phyloP scores from a whole-genome alignment of 345 rosid species.

The Ceriops decandra region DNA sequence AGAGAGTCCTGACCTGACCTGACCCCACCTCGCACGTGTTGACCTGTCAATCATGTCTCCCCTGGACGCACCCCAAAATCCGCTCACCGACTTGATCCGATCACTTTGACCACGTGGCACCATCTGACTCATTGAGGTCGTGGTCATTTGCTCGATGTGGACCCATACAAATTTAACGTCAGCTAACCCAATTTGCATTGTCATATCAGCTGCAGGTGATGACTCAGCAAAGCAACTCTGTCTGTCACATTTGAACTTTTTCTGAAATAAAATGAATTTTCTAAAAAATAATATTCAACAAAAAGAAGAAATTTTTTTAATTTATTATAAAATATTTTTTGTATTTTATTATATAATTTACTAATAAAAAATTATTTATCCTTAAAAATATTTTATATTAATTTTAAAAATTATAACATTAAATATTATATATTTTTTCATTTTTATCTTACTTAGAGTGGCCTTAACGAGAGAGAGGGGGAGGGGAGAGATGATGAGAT shows the following conservation, averaged over 20 bases:
- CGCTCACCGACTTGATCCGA: background rate
- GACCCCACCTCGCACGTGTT: conserved; percentile 5
- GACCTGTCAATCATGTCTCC: conserved; percentile 17
- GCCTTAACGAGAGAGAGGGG: background rate
- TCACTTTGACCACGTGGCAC: background rate
- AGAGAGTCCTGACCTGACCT: background rate
- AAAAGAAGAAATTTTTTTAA: too few relatives aligned
- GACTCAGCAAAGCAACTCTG: background rate
- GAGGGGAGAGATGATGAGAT: background rate
- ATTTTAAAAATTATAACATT: too few relatives aligned
- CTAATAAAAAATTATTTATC: too few relatives aligned
- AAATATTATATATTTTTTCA: too few relatives aligned
- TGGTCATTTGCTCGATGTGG: conserved; percentile 16
- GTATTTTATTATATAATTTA: too few relatives aligned
- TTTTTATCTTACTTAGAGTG: background rate
- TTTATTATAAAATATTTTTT: too few relatives aligned
- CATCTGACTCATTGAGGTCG: background rate
- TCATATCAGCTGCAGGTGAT: background rate
- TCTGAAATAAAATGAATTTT: background rate
- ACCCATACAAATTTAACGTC: conserved; percentile 12
- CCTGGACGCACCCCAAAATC: background rate
- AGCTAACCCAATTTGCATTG: conserved; percentile 6
- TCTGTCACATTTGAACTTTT: background rate
- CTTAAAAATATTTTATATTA: too few relatives aligned
- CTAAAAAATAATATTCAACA: too few relatives aligned